Evolutionary conservation across 768 basidiomycete species (phyloP).

Genomic region (Galerina sulciceps): DNA sequence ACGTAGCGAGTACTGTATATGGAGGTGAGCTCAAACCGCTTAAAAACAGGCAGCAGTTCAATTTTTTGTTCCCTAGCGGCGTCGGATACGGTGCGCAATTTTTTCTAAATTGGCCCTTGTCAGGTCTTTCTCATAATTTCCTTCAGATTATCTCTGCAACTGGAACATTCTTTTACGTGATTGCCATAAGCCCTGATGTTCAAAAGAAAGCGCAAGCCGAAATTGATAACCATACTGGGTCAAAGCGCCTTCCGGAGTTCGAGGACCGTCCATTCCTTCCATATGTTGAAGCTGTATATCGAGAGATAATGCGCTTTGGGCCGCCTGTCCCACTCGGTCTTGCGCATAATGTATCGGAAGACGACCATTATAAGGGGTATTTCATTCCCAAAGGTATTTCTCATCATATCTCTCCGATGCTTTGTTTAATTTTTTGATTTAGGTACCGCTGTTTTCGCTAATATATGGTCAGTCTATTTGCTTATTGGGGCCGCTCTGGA

Average conservation of each 20-base stretch:
- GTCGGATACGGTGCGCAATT: constrained; percentile 13
- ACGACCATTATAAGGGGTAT: constrained; percentile 34
- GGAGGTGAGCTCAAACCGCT: constrained; percentile 8
- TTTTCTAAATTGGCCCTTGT: not conserved
- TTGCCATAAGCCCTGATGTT: constrained; percentile 33
- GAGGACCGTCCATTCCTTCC: constrained; percentile 31
- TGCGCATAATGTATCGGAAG: constrained; percentile 13
- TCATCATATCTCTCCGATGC: not conserved
- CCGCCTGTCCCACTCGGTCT: not conserved
- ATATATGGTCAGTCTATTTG: not conserved
- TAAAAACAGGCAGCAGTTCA: not conserved
- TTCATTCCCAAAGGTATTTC: constrained; percentile 32
- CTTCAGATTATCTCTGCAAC: constrained; percentile 18
- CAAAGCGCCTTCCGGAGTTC: constrained; percentile 30
- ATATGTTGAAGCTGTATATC: constrained; percentile 27
- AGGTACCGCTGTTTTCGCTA: not conserved
- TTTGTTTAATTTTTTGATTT: not conserved
- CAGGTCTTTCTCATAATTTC: not conserved
- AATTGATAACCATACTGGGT: constrained; percentile 37
- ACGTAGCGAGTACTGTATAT: constrained; percentile 13
- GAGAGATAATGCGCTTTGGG: constrained; percentile 3
- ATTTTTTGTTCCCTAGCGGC: not conserved
- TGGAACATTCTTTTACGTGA: constrained; percentile 29
- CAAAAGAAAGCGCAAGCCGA: constrained; percentile 38
- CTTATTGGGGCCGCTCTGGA: too few species aligned